A percentile compares a stretch with the other conserved stretches of the same genome.
phyloP scores from a whole-genome alignment of 257 asterid genomes.

The Cordia subcordata region DNA sequence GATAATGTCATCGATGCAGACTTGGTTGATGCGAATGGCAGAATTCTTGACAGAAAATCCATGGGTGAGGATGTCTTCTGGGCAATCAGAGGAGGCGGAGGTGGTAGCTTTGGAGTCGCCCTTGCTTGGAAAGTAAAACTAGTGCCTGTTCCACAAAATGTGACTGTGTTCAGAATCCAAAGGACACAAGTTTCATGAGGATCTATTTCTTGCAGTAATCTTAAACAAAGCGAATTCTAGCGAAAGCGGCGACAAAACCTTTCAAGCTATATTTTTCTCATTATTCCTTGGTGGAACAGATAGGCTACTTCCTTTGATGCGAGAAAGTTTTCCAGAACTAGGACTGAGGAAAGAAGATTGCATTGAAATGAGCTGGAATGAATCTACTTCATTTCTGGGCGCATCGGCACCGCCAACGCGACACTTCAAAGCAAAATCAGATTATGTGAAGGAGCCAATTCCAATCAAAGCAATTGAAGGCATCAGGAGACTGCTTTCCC shows the following conservation, averaged over 20 bases:
- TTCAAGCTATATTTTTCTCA: conserved; percentile 25
- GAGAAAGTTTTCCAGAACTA: conserved; percentile 33
- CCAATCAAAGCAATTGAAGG: conserved; percentile 22
- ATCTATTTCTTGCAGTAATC: conserved; percentile 22
- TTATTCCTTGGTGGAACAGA: conserved; percentile 29
- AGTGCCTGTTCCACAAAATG: conserved; percentile 23
- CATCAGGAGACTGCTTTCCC: conserved; percentile 25
- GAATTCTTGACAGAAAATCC: conserved; percentile 18
- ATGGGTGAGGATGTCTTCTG: conserved; percentile 56
- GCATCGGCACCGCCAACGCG: not conserved
- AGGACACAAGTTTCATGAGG: conserved; percentile 30
- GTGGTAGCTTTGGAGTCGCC: conserved; percentile 35
- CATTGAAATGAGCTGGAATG: conserved; percentile 42
- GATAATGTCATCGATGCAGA: conserved; percentile 43
- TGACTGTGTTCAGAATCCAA: conserved; percentile 32
- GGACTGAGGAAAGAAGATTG: conserved; percentile 27
- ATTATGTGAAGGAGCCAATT: conserved; percentile 29
- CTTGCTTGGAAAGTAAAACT: conserved; percentile 31
- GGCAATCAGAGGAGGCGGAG: conserved; percentile 56
- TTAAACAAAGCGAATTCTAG: conserved; percentile 9
- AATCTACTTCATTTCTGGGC: conserved; percentile 17
- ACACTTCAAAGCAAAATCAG: conserved; percentile 35
- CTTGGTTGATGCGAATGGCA: conserved; percentile 26
- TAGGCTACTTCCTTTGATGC: conserved; percentile 30
- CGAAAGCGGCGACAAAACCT: conserved; percentile 9